Conservation (phyloP, 805 yeast species). For the Yarrowia sp. region DNA sequence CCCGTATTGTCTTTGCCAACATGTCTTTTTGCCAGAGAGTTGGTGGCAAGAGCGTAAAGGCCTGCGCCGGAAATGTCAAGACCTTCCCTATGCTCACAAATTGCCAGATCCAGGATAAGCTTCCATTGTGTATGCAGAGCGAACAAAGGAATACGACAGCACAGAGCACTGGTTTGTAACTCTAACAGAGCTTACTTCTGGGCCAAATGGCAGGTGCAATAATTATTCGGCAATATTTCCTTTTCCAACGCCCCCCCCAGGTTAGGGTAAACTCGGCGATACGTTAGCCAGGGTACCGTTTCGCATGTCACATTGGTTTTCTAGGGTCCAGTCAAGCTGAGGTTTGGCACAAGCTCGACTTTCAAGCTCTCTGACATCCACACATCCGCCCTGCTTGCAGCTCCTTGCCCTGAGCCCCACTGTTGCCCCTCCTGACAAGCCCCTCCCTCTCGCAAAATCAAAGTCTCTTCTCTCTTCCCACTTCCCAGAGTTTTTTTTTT, state of each 20-base stretch:
- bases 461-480: neutral
- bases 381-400: too few species aligned
- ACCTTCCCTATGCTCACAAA: constrained; percentile 13
- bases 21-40: neutral
- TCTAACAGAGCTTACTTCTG: neutral
- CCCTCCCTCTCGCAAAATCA: neutral
- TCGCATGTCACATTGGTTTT: too few species aligned
- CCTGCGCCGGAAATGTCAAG: constrained; percentile 22
- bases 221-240: neutral
- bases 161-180: neutral
- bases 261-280: neutral
- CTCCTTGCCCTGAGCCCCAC: too few species aligned
- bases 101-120: constrained; percentile 36
- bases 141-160: constrained; percentile 11
- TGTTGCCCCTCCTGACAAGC: neutral
- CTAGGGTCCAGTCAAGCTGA: too few species aligned
- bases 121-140: constrained; percentile 15
- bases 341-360: too few species aligned
- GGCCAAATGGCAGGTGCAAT: constrained; percentile 8
- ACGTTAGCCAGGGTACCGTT: too few species aligned
- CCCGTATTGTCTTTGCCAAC: neutral
- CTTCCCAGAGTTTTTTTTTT: neutral
- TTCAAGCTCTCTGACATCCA: too few species aligned
- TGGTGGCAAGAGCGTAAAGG: constrained; percentile 8
- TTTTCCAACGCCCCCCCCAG: neutral